These are phyloP conservation scores for Botryobasidium botryosum DNA, from an alignment of 768 basidiomycete genomes.

Conservation along the genomic window DNA sequence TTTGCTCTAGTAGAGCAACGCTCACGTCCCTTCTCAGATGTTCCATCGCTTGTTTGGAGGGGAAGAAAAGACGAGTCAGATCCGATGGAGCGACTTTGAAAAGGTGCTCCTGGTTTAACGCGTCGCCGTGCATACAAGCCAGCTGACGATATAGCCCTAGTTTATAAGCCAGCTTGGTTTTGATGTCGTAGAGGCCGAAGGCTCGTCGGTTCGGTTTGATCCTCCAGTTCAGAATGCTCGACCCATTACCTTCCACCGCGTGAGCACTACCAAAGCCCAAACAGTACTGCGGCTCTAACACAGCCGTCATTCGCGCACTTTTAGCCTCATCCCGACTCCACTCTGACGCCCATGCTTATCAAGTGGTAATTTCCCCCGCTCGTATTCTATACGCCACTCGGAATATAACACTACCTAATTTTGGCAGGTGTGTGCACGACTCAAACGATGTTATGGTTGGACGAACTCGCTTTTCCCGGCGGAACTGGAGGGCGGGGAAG, in stretches of 20 bases:
- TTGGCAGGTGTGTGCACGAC: neutral
- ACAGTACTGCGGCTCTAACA: no score
- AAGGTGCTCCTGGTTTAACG: no score
- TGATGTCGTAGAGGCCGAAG: constrained; percentile 2
- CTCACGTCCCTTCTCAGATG: no score
- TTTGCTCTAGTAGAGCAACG: no score
- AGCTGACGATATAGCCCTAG: neutral
- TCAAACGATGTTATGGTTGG: constrained; percentile 2
- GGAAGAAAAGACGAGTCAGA: neutral
- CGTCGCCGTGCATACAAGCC: no score
- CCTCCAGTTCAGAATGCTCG: constrained; percentile 3
- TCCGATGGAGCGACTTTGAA: neutral
- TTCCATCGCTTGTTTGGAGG: neutral
- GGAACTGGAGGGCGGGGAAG: no score
- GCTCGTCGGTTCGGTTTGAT: constrained; percentile 5
- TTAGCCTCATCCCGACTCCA: constrained; percentile 1
- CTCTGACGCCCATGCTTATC: neutral
- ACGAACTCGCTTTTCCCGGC: neutral
- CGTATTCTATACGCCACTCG: no score
- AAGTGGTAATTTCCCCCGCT: no score
- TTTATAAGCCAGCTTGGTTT: constrained; percentile 4
- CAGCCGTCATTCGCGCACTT: no score
- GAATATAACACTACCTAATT: neutral
- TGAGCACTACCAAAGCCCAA: neutral
- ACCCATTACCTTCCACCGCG: constrained; percentile 5